A percentile compares a stretch with the other conserved stretches of the same genome.
These are phyloP conservation scores for Emergomyces africanus DNA, from an alignment of 2,329 filamentous ascomycete genomes.

Conservation along the genomic window DNA sequence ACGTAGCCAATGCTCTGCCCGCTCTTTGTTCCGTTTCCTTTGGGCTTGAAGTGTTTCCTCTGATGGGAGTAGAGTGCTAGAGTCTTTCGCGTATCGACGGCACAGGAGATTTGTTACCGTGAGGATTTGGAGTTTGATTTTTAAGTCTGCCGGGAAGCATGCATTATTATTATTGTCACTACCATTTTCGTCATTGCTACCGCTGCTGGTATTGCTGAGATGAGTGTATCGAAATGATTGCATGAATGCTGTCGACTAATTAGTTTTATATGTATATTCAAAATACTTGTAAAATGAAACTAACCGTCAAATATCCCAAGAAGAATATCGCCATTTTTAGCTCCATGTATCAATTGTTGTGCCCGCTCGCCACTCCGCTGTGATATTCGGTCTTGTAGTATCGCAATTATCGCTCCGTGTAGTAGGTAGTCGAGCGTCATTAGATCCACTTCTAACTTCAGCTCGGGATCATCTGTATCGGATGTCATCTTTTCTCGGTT, in stretches of 20 bases:
- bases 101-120: slow-evolving; percentile 35
- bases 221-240: slow-evolving; percentile 31
- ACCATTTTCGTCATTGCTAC: not conserved
- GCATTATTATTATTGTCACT: slow-evolving; percentile 8
- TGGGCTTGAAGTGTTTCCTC: slow-evolving; percentile 20
- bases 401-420: slow-evolving; percentile 32
- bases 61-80: slow-evolving; percentile 15
- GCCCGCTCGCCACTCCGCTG: slow-evolving; percentile 1
- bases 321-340: slow-evolving; percentile 13
- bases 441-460: slow-evolving; percentile 35
- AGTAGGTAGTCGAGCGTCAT: slow-evolving; percentile 46
- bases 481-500: not conserved
- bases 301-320: slow-evolving; percentile 18
- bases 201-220: slow-evolving; percentile 9
- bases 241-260: slow-evolving; percentile 27
- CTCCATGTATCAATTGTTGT: not conserved
- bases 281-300: slow-evolving; percentile 3
- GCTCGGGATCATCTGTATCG: not conserved
- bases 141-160: slow-evolving; percentile 24
- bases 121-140: slow-evolving; percentile 38
- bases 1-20: slow-evolving; percentile 7
- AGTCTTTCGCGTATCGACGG: slow-evolving; percentile 24
- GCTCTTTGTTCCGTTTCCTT: slow-evolving; percentile 8
- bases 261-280: not conserved
- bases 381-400: slow-evolving; percentile 24